Percentiles rank a stretch among this genome's conserved stretches.
Conservation (phyloP, 106 monocot species). For the Dendrobium catenatum region DNA sequence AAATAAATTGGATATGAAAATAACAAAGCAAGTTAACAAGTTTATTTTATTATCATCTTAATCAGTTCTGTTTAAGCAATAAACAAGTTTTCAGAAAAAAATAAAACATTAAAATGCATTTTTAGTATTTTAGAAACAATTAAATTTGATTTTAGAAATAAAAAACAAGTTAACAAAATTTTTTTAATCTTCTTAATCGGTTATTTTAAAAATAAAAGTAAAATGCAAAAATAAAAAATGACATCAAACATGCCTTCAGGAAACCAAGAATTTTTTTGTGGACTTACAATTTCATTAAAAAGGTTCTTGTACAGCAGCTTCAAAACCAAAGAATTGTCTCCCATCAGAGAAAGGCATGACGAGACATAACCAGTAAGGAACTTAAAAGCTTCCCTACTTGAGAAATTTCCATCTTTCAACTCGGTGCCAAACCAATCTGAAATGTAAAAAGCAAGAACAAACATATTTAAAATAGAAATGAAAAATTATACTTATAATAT, state of each 20-base stretch:
- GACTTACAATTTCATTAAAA: constrained; percentile 42
- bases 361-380: constrained; percentile 28
- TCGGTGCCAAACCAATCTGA: constrained; percentile 22
- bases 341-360: constrained; percentile 52
- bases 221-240: no score
- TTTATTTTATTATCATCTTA: no score
- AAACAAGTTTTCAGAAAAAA: no score
- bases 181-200: no score
- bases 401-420: constrained; percentile 20
- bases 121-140: no score
- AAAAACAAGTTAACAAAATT: no score
- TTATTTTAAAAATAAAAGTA: no score
- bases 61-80: no score
- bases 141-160: no score
- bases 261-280: not conserved
- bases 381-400: constrained; percentile 31
- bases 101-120: no score
- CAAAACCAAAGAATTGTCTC: constrained; percentile 54
- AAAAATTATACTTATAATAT: not conserved
- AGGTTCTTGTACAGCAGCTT: constrained; percentile 36
- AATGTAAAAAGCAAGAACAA: not conserved
- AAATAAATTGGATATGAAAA: no score
- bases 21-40: no score
- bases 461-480: not conserved
- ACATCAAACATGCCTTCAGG: not conserved